Evolutionary conservation across 140 eudicot genomes (phyloP).

Genomic region (Ambrosia hybrid): DNA sequence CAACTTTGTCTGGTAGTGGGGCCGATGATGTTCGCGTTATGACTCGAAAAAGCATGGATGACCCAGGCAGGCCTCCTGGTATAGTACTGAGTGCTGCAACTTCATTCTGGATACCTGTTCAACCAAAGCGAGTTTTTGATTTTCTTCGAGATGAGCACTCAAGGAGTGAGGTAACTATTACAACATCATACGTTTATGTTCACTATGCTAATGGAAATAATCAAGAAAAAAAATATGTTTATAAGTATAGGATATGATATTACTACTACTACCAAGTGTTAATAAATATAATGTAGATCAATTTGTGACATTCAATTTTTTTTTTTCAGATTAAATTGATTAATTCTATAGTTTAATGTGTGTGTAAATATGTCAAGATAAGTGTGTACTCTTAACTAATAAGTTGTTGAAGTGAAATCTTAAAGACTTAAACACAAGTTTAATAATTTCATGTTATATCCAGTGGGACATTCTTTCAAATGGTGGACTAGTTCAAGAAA

Average conservation of each 20-base stretch:
- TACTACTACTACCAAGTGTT: neutral
- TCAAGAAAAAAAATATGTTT: neutral
- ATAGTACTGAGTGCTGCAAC: slow-evolving; percentile 94
- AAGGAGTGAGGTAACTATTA: slow-evolving; percentile 67
- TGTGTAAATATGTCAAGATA: no score
- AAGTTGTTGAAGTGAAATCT: no score
- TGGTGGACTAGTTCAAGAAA: slow-evolving; percentile 95
- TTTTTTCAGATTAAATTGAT: neutral
- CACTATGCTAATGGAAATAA: neutral
- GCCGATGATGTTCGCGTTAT: slow-evolving; percentile 93
- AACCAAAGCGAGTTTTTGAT: slow-evolving; percentile 83
- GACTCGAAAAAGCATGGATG: slow-evolving; percentile 96
- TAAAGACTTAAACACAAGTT: no score
- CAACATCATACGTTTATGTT: neutral
- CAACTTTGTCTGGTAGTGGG: slow-evolving; percentile 84
- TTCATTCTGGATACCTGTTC: slow-evolving; percentile 91
- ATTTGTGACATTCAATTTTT: neutral
- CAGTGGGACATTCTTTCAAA: slow-evolving; percentile 98
- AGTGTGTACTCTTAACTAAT: no score
- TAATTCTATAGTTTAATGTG: no score
- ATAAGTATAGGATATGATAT: neutral
- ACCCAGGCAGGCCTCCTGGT: slow-evolving; percentile 98
- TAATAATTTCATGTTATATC: neutral
- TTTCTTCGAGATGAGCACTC: slow-evolving; percentile 80
- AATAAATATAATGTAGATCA: neutral